Base-by-base conservation (phyloP, 352 stramenopile species). In the Pythium aphanidermatum region DNA sequence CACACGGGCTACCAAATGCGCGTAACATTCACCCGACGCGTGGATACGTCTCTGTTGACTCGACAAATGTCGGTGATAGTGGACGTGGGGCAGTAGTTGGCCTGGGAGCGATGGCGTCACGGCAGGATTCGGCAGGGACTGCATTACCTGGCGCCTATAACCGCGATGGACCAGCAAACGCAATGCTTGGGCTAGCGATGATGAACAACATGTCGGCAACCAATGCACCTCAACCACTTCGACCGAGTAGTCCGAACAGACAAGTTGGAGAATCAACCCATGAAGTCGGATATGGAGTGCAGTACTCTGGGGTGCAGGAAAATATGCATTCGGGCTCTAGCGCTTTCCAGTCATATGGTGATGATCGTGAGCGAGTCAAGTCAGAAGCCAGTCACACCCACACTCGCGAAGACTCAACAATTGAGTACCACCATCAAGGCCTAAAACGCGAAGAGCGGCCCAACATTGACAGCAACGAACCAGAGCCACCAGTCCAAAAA, bases 161-260 rank as follows among this genome's bases (percentile, higher is more conserved):
- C 2, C 9, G 29, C 33, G 73, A 86, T 24, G 53, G 46, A 1
- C 65, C 74, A 4, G 76, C 73, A 19, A 71, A 53, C 17, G 50
- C 65, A 32, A 86, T 89, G 61, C 62, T 84, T 44, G 74, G 60
- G 46, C 62, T 85, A 36, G 58, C 61, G 9, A 74, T 79, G 50
- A 70, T 80, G 56, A 73, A 70, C 34, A 72, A 59, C 29, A 45
- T 38, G 12, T n/a, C n/a, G n/a, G n/a, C n/a, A n/a, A n/a, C n/a
- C n/a, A n/a, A n/a, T 54, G 29, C 14, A 50, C 13, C 14, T 47
- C 13, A 68, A 44, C 25, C 26, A 17, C 50, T 56, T n/a, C 42
- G 53, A 16, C 19, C 46, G 3, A 51, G 10, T 26, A 58, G 16
- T 34, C n/a, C n/a, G n/a, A n/a, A n/a, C n/a, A n/a, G n/a, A n/a